phyloP scores from a whole-genome alignment of 257 asterid genomes.

The Nicotiana sylvestris region DNA sequence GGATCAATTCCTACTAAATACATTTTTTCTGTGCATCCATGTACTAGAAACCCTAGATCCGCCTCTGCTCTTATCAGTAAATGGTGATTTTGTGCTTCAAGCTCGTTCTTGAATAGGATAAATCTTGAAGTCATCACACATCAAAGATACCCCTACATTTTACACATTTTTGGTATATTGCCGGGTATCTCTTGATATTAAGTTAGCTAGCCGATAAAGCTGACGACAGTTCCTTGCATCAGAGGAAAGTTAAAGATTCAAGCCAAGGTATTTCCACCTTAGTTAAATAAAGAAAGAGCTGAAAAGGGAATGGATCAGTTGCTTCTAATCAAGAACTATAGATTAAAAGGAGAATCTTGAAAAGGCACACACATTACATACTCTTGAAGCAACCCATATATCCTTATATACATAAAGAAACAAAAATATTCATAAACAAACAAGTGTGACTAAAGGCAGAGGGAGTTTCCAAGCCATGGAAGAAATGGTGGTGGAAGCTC shows the following conservation, averaged over 20 bases:
- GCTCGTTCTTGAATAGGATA: background rate
- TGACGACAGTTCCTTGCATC: constrained; percentile 35
- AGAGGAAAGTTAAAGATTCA: constrained; percentile 40
- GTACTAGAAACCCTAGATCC: background rate
- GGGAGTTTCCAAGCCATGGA: constrained; percentile 41
- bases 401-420: background rate
- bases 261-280: constrained; percentile 38
- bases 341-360: constrained; percentile 16
- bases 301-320: constrained; percentile 42
- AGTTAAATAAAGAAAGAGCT: constrained; percentile 12
- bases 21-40: too few species aligned
- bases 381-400: constrained; percentile 50
- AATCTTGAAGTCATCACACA: background rate
- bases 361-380: constrained; percentile 50
- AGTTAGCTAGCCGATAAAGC: constrained; percentile 7
- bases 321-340: constrained; percentile 68
- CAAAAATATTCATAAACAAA: constrained; percentile 2
- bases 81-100: background rate
- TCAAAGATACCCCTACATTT: background rate
- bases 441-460: background rate
- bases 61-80: background rate
- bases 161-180: background rate
- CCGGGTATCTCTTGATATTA: background rate
- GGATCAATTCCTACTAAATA: too few species aligned
- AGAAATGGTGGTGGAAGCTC: constrained; percentile 57